Evolutionary conservation across 495 filamentous ascomycete species (phyloP), one percentile per base, ranked within the genome.

Genomic region (Aspergillus avenaceus): DNA sequence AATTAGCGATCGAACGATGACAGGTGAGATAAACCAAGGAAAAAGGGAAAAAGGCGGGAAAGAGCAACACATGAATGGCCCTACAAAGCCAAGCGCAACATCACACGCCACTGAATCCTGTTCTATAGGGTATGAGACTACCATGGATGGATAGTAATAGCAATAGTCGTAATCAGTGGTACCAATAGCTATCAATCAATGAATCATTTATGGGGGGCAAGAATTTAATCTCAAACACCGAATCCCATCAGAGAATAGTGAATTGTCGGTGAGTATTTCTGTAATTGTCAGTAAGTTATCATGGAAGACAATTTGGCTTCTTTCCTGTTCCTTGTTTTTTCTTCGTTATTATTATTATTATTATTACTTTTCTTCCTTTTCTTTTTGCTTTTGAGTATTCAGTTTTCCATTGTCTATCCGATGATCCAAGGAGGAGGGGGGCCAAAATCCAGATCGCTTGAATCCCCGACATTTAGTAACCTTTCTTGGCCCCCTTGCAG

Each of bases 401-500:
- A n/a, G n/a, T 32, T 32, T 32, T 13, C 29, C 3, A 6, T 5
- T 32, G 11, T 32, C 29, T 32, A n/a, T 38, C 34, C 9, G 34
- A 9, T 21, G 16, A 34, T 34, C 13, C n/a, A 31, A 13, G 28
- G 3, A 31, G 18, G 31, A 12, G 1, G 3, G 34, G 34, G n/a
- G 34, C 16, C 34, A 19, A 21, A 38, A 38, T n/a, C n/a, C n/a
- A 21, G 7, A 16, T 18, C 32, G 13, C 5, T 6, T 7, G 2
- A 19, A 19, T 5, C 7, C 21, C n/a, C n/a, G n/a, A n/a, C n/a
- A n/a, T n/a, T n/a, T 9, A 38, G 34, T 8, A 21, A 8, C 6
- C 7, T 2, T 38, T 21, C 31, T 29, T 45, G 28, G 42, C 32
- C 46, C 34, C 46, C 46, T 49, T 49, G 34, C 46, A 41, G 46